Conservation (phyloP, 306 rosid genomes). For the Hylodesmum podocarpum region DNA sequence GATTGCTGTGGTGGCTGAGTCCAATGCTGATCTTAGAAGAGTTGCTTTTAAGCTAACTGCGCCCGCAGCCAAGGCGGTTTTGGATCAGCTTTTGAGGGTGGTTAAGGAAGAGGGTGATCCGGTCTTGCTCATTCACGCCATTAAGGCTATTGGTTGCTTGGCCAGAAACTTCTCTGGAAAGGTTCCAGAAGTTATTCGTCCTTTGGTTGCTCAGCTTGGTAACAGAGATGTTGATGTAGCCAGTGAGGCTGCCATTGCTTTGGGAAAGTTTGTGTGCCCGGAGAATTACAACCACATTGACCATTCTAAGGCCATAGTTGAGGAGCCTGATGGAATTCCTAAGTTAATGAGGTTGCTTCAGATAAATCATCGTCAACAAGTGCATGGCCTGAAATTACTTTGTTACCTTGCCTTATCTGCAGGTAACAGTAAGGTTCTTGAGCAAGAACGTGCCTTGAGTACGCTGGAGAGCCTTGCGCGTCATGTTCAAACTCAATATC, state of each 20-base stretch:
- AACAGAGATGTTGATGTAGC: slow-evolving; percentile 58
- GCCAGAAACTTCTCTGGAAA: slow-evolving; percentile 78
- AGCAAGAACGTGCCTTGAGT: slow-evolving; percentile 66
- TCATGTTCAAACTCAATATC: slow-evolving; percentile 55
- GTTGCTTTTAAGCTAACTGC: slow-evolving; percentile 72
- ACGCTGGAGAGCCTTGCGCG: slow-evolving; percentile 68
- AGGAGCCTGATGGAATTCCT: slow-evolving; percentile 76
- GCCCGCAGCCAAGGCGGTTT: slow-evolving; percentile 66
- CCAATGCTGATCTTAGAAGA: slow-evolving; percentile 65
- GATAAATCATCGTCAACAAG: slow-evolving; percentile 46
- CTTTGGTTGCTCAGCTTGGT: slow-evolving; percentile 69
- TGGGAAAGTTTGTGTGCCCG: slow-evolving; percentile 65
- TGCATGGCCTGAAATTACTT: slow-evolving; percentile 50
- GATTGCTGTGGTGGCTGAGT: slow-evolving; percentile 69
- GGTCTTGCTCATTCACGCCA: slow-evolving; percentile 58
- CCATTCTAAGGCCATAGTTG: slow-evolving; percentile 76
- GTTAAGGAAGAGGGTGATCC: slow-evolving; percentile 43
- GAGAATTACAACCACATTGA: slow-evolving; percentile 67
- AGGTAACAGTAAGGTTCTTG: slow-evolving; percentile 83
- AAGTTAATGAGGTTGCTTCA: slow-evolving; percentile 54
- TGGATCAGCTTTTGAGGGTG: slow-evolving; percentile 77
- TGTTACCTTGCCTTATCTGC: slow-evolving; percentile 71
- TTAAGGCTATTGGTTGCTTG: slow-evolving; percentile 75
- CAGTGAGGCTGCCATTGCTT: slow-evolving; percentile 62
- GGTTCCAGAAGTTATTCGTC: slow-evolving; percentile 67